Evolutionary conservation across 805 yeast species (phyloP), one percentile per base, ranked within the genome.

Genomic region (Lipomyces oligophaga): DNA sequence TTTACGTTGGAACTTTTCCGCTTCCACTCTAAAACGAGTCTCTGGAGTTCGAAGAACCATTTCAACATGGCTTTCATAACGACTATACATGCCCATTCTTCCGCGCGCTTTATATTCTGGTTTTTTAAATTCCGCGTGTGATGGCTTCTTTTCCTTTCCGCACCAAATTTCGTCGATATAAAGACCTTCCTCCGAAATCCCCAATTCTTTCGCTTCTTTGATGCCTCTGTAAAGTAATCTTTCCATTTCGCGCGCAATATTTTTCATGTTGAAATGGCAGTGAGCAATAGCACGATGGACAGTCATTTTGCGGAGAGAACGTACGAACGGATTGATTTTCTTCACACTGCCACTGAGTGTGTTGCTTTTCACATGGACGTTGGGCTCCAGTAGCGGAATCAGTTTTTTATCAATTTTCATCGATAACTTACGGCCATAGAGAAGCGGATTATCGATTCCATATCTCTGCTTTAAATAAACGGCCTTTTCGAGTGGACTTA

Each of bases 41-140:
- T 77, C 78, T 37, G 77, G 73, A 3, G 86, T 76, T 63, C 80
- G 83, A 47, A 90, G 71, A 47, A 90, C 74, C 36, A 85, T 85
- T 68, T 83, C 79, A 26, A 89, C 79, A 66, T 90, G 95, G 42
- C 87, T 80, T 63, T 77, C 83, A 51, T 84, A 79, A 61, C 85
- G 93, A 26, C 73, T 75, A 41, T 84, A 75, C 47, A 85, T 67
- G 63, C 97, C 97, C 18, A 77, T 73, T 66, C 96, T 79, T 55
- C 96, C 96, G 70, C 97, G 80, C 55, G 93, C 96, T 70, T 87
- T 88, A 63, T 76, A 74, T 58, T 90, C 96, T 7, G 80, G 66
- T 64, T 93, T 76, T 64, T 78, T 81, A 24, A 63, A 60, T 81
- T 83, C 79, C 41, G 67, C 61, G 18, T 95, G 96, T 3, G 13